A percentile compares a stretch with the other conserved stretches of the same genome.
phyloP scores from a whole-genome alignment of 208 protist genomes.

The Crithidia expoeki region DNA sequence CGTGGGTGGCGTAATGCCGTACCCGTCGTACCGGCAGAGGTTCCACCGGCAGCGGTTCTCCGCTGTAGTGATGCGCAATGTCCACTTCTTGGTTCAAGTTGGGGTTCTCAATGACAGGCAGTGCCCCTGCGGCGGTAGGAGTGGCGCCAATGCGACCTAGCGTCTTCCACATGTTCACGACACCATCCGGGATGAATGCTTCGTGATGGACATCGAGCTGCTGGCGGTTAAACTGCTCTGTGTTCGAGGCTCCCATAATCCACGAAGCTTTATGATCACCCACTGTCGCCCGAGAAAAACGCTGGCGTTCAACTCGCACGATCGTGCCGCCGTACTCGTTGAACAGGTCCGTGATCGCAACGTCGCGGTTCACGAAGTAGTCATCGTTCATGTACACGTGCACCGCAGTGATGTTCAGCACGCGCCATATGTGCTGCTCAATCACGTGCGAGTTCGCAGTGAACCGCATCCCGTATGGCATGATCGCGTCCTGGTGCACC shows the following conservation, averaged over 20 bases:
- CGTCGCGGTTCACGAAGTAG: slow-evolving; percentile 74
- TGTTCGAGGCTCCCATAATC: slow-evolving; percentile 35
- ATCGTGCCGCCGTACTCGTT: slow-evolving; percentile 69
- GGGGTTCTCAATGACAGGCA: not conserved
- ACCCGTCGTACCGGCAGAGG: slow-evolving; percentile 7
- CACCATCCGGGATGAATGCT: slow-evolving; percentile 24
- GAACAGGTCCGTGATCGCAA: slow-evolving; percentile 56
- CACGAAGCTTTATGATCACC: too few relatives aligned
- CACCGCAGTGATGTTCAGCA: slow-evolving; percentile 55
- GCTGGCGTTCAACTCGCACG: too few relatives aligned
- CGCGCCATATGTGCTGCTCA: slow-evolving; percentile 62
- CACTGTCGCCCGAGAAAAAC: too few relatives aligned
- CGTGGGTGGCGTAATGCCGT: slow-evolving; percentile 57
- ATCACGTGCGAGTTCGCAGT: slow-evolving; percentile 59
- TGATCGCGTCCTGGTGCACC: slow-evolving; percentile 69
- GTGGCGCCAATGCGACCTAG: not conserved
- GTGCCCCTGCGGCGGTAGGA: not conserved
- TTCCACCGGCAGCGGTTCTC: not conserved
- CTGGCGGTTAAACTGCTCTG: slow-evolving; percentile 39
- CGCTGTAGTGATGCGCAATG: not conserved
- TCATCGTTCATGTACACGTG: slow-evolving; percentile 81
- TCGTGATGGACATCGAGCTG: slow-evolving; percentile 36
- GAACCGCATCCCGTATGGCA: slow-evolving; percentile 44
- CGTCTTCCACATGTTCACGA: slow-evolving; percentile 21
- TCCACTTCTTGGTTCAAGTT: not conserved